These are phyloP conservation scores for Hippophae tibetana DNA, from an alignment of 306 rosid genomes.

Conservation along the genomic window DNA sequence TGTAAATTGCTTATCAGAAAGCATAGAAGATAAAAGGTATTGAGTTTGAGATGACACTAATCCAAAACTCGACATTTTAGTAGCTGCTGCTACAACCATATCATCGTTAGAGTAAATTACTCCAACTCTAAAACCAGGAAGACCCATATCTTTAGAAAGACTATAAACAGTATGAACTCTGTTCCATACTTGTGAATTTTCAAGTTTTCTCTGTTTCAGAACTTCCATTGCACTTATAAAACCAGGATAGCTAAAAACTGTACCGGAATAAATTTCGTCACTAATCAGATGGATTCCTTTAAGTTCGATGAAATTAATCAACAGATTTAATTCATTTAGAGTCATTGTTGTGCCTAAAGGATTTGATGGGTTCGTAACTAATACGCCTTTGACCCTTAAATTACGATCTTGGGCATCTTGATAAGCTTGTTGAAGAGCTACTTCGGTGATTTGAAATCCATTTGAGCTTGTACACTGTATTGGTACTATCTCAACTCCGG, in stretches of 20 bases:
- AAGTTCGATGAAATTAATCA: conserved; percentile 36
- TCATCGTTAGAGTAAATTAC: conserved; percentile 62
- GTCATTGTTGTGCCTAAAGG: conserved; percentile 71
- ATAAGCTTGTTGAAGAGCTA: conserved; percentile 53
- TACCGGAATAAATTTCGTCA: conserved; percentile 74
- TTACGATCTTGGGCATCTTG: conserved; percentile 31
- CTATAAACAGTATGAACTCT: conserved; percentile 60
- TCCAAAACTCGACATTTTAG: conserved; percentile 95
- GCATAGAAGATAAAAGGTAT: conserved; percentile 38
- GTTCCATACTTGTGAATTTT: conserved; percentile 3
- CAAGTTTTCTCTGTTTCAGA: conserved; percentile 8
- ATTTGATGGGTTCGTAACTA: conserved; percentile 77
- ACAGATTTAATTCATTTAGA: conserved; percentile 36
- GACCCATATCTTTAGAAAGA: conserved; percentile 65
- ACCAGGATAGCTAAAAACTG: conserved; percentile 45
- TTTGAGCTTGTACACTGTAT: conserved; percentile 61
- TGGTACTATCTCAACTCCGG: conserved; percentile 65
- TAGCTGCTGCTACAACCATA: conserved; percentile 43
- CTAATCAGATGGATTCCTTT: conserved; percentile 56
- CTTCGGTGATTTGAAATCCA: conserved; percentile 55
- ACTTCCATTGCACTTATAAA: conserved; percentile 47
- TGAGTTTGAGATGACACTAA: conserved; percentile 77
- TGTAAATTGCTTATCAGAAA: conserved; percentile 38
- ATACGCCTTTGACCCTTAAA: conserved; percentile 58
- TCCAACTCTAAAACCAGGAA: conserved; percentile 74